A percentile compares a stretch with the other conserved stretches of the same genome.
These are phyloP conservation scores for Rhizophagus sp. DNA, from an alignment of 192 early-diverging fungal genomes.

Conservation along the genomic window DNA sequence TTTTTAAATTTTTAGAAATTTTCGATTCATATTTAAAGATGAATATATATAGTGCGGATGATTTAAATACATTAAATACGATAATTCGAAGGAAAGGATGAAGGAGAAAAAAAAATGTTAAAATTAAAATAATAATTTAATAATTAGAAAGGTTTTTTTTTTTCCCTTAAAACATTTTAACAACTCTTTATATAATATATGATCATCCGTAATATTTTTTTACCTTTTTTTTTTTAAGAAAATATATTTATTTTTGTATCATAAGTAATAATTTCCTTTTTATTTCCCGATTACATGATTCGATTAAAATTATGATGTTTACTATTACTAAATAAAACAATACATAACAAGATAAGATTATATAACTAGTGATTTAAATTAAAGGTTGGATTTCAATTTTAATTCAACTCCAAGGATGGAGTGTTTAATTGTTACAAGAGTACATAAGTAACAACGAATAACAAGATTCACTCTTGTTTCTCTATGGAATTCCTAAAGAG, in stretches of 20 bases:
- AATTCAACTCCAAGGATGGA: no score
- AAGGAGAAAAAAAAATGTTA: neutral
- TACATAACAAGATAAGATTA: neutral
- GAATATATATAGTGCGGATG: neutral
- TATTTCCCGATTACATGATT: neutral
- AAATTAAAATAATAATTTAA: neutral
- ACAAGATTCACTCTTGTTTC: neutral
- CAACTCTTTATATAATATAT: neutral
- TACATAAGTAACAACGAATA: no score
- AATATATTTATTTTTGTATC: neutral
- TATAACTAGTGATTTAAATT: no score
- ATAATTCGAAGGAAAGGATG: neutral
- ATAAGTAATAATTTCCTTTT: neutral
- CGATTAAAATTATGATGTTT: neutral
- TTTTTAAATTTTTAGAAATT: conserved; percentile 5
- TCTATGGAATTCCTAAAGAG: neutral
- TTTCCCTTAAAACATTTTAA: no score
- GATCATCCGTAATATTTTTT: neutral
- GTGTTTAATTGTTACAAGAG: no score
- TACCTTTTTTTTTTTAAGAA: neutral
- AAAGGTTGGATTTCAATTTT: no score
- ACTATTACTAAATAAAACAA: neutral
- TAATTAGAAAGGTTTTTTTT: neutral
- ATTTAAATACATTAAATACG: neutral
- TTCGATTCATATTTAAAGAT: conserved; percentile 10